Percentiles rank a stretch among this genome's conserved stretches.
These are phyloP conservation scores for Epichloe hybrida DNA, from an alignment of 2,329 filamentous ascomycete genomes.

Conservation along the genomic window DNA sequence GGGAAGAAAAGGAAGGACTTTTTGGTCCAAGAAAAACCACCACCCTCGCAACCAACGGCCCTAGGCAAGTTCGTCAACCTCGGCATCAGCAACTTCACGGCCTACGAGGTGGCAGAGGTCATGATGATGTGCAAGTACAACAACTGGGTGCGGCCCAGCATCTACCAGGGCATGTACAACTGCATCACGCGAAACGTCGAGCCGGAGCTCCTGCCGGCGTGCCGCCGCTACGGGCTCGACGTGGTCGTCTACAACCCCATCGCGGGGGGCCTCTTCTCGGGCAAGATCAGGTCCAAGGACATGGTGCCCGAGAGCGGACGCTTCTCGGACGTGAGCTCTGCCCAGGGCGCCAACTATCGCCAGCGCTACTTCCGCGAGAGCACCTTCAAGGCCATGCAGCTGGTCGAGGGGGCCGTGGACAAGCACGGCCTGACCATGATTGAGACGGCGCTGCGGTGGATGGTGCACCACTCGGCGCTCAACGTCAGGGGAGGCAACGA, in stretches of 20 bases:
- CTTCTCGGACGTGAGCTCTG: constrained; percentile 46
- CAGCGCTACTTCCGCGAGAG: constrained; percentile 58
- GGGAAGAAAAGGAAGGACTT: too few species aligned
- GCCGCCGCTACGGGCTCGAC: constrained; percentile 62
- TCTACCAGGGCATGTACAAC: constrained; percentile 86
- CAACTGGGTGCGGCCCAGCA: constrained; percentile 68
- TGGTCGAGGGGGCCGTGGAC: constrained; percentile 53
- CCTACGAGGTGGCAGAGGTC: constrained; percentile 79
- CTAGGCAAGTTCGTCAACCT: constrained; percentile 66
- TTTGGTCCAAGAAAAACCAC: too few species aligned
- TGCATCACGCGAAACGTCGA: constrained; percentile 65
- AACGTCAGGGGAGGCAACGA: constrained; percentile 40
- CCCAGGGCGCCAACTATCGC: constrained; percentile 44
- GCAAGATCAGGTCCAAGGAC: constrained; percentile 61
- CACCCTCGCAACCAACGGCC: constrained; percentile 14
- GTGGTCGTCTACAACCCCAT: constrained; percentile 74
- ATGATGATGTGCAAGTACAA: constrained; percentile 66
- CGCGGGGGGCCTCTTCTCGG: constrained; percentile 71
- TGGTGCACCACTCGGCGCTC: constrained; percentile 54
- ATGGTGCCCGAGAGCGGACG: constrained; percentile 50
- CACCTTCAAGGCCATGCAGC: constrained; percentile 47
- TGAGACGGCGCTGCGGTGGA: constrained; percentile 63
- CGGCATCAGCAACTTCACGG: constrained; percentile 73
- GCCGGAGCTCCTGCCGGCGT: constrained; percentile 58
- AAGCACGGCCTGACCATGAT: constrained; percentile 57